phyloP scores from a whole-genome alignment of 31 red algal species.

The Pterothamnion heteromorphum region DNA sequence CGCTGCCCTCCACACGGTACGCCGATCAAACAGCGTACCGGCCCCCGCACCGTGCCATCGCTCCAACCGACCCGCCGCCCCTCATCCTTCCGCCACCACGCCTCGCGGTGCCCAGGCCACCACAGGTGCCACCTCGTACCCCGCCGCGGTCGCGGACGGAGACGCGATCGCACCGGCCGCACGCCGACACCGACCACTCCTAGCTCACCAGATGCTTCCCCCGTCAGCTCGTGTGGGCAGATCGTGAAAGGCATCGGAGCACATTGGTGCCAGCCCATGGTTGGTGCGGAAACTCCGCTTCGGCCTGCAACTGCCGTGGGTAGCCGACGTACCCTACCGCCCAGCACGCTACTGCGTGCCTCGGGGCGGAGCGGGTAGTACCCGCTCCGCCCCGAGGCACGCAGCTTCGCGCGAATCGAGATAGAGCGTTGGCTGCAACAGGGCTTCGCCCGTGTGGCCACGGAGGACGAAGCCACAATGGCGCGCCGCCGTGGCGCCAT shows the following conservation, averaged over 20 bases:
- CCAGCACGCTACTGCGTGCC: no score
- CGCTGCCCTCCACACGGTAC: background rate
- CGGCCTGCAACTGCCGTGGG: constrained; percentile 33
- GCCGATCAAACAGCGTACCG: no score
- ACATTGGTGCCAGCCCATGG: constrained; percentile 30
- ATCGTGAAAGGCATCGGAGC: background rate
- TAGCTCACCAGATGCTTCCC: no score
- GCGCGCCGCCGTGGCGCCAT: background rate
- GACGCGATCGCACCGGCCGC: no score
- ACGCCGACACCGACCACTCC: no score
- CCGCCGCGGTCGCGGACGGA: no score
- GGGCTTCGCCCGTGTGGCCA: background rate
- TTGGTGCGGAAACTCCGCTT: constrained; percentile 31
- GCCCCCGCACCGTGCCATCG: no score
- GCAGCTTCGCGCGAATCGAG: background rate
- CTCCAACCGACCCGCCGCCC: no score
- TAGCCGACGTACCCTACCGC: background rate
- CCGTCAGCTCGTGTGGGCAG: background rate
- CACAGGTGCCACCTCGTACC: no score
- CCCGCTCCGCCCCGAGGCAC: constrained; percentile 4
- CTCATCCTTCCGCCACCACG: no score
- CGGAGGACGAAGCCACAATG: background rate
- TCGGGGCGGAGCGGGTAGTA: no score
- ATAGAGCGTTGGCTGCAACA: background rate
- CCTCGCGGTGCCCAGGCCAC: no score